Evolutionary conservation across 306 rosid genomes (phyloP), one percentile per base, ranked within the genome.

Genomic region (Clitoria ternatea): DNA sequence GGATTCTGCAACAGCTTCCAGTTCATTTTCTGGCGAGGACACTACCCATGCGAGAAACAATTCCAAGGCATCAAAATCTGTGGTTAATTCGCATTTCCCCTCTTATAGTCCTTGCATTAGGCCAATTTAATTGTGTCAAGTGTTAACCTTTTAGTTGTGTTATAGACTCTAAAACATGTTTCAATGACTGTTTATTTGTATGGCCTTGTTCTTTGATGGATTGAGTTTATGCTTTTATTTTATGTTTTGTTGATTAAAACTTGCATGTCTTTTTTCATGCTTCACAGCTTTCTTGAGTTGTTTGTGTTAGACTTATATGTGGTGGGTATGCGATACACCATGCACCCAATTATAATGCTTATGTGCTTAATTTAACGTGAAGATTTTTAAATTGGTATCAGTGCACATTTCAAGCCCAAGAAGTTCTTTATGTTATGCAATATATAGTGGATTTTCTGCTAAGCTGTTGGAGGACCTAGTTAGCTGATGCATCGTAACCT

Each of bases 11-110:
- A 77, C 49, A 40, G 87, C 74, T 76, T 77, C 86, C 11, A 71
- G 79, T 75, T 64, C 88, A 43, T 79, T 81, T 44, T 65, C 82
- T 50, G 66, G 42, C 33, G 85, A 53, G 74, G 74, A 67, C 73
- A 43, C 78, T 36, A 15, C 73, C 47, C 65, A 59, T 67, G 65
- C 69, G 53, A 53, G 63, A 65, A 35, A 15, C 43, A 74, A 69
- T 74, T 67, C 83, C 0, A 52, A 77, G 76, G 61, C 76, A 47
- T 40, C 75, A 0, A 80, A 67, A 61, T 56, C 79, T 69, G 66
- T 5, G 87, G 89, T 87, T 44, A 15, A 2, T 62, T 70, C 39
- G 7, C 40, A 6, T 47, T 43, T 14, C 36, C 55, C 27, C 36
- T 61, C 63, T 39, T 40, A 11, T 11, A 13, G 13, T 14, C 43